A percentile compares a stretch with the other conserved stretches of the same genome.
These are phyloP conservation scores for Ricinus communis DNA, from an alignment of 345 rosid genomes.

Conservation along the genomic window DNA sequence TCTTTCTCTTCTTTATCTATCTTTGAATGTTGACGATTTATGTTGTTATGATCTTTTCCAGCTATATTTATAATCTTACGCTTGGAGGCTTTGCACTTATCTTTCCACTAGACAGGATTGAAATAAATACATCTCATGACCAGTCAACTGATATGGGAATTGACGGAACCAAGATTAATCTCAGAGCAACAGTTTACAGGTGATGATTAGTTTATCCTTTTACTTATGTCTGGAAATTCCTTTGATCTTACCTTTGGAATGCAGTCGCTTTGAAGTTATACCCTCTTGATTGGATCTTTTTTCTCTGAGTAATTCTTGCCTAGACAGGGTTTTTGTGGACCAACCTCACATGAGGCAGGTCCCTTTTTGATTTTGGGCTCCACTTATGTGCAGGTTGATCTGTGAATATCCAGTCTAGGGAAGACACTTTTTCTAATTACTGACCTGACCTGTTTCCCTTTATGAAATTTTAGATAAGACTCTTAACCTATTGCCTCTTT, in stretches of 20 bases:
- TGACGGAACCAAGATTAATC: constrained; percentile 56
- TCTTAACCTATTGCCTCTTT: too few relatives aligned
- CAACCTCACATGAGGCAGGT: too few relatives aligned
- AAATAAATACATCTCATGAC: constrained; percentile 15
- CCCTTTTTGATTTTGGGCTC: too few relatives aligned
- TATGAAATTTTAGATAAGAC: too few relatives aligned
- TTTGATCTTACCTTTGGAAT: neutral
- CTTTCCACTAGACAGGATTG: constrained; percentile 43
- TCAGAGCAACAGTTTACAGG: constrained; percentile 64
- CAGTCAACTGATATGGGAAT: constrained; percentile 29
- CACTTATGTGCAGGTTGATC: too few relatives aligned
- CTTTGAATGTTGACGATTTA: neutral
- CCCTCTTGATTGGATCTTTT: too few relatives aligned
- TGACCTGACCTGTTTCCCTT: too few relatives aligned
- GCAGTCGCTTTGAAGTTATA: too few relatives aligned
- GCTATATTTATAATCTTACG: constrained; percentile 69
- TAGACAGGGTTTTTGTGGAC: too few relatives aligned
- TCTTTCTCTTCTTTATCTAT: constrained; percentile 3
- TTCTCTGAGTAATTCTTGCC: too few relatives aligned
- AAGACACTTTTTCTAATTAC: too few relatives aligned
- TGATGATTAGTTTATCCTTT: constrained; percentile 9
- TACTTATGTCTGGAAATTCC: neutral
- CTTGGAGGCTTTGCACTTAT: constrained; percentile 68
- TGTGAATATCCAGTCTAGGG: too few relatives aligned
- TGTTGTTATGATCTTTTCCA: constrained; percentile 19